Conservation (phyloP, 1,284 basidiomycete species). For the Hypsizygus ulmarius region DNA sequence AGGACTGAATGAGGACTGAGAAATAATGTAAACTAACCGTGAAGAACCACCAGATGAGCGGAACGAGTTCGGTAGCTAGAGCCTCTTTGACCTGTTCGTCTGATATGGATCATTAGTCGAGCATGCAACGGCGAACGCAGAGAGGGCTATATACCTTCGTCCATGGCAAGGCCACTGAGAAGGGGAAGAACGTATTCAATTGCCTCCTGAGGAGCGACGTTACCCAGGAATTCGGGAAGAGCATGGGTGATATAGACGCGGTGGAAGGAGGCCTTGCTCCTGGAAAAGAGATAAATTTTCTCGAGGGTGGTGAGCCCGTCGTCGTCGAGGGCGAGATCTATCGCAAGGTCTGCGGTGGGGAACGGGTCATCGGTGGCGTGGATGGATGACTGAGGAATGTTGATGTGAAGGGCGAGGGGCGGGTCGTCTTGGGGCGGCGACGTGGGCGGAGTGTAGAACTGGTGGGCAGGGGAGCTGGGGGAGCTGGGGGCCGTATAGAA, state of each 20-base stretch:
- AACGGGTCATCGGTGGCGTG: slow-evolving; percentile 36
- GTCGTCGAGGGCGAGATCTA: slow-evolving; percentile 61
- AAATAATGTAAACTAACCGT: slow-evolving; percentile 47
- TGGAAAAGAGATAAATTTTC: slow-evolving; percentile 91
- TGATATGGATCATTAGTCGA: slow-evolving; percentile 29
- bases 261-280: slow-evolving; percentile 84
- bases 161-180: slow-evolving; percentile 83
- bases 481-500: slow-evolving; percentile 21
- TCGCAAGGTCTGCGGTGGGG: slow-evolving; percentile 37
- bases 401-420: slow-evolving; percentile 21
- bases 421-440: slow-evolving; percentile 27
- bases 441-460: slow-evolving; percentile 38
- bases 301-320: slow-evolving; percentile 84
- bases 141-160: slow-evolving; percentile 61
- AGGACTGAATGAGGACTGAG: slow-evolving; percentile 16
- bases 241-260: slow-evolving; percentile 82
- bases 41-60: slow-evolving; percentile 94
- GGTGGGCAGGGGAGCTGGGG: slow-evolving; percentile 18
- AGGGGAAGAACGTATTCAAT: slow-evolving; percentile 94
- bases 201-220: slow-evolving; percentile 84
- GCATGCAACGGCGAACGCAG: slow-evolving; percentile 1
- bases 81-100: slow-evolving; percentile 93
- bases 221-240: slow-evolving; percentile 70
- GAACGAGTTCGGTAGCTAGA: slow-evolving; percentile 78
- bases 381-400: slow-evolving; percentile 18